Evolutionary conservation across 306 rosid species (phyloP).

Genomic region (Mimosa pudica): DNA sequence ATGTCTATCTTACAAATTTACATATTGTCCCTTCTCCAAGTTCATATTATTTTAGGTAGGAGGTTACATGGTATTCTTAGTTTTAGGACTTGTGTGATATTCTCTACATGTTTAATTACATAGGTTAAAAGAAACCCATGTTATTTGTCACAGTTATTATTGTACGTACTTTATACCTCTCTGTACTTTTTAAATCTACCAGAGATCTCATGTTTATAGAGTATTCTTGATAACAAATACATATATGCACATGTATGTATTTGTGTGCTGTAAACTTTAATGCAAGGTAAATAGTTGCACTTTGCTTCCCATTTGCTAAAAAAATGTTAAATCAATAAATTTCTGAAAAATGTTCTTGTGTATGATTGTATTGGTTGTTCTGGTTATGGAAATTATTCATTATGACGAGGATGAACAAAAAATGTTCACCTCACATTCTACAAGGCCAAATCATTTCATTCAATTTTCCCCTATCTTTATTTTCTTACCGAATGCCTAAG

Average conservation of each 20-base stretch:
- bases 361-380: background rate
- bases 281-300: background rate
- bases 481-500: background rate
- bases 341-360: background rate
- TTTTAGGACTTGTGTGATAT: conserved; percentile 10
- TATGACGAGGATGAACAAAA: background rate
- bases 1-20: conserved; percentile 4
- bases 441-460: background rate
- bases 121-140: background rate
- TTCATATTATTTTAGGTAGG: conserved; percentile 8
- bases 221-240: background rate
- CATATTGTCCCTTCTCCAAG: conserved; percentile 21
- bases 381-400: background rate
- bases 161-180: background rate
- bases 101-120: background rate
- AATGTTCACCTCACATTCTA: background rate
- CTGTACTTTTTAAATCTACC: background rate
- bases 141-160: background rate
- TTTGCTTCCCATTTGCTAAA: background rate
- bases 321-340: background rate
- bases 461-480: background rate
- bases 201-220: background rate
- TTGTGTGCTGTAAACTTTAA: background rate
- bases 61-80: background rate
- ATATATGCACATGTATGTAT: background rate